Evolutionary conservation across 2,329 filamentous ascomycete species (phyloP).

Genomic region (Fusarium coicis): DNA sequence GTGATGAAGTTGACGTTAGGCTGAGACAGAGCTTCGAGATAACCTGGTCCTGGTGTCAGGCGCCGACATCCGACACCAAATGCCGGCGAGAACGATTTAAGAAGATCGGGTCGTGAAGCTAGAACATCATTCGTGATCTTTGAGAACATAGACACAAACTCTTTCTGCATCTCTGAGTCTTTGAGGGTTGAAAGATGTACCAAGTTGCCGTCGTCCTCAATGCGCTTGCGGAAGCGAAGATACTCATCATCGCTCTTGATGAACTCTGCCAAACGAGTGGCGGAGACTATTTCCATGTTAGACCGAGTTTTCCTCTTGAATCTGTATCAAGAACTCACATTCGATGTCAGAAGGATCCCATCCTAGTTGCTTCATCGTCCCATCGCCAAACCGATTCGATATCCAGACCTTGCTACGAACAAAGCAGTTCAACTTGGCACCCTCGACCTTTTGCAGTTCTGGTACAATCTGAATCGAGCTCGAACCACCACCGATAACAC

Average conservation of each 20-base stretch:
- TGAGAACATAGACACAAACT: not conserved
- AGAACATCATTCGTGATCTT: not conserved
- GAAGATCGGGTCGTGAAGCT: not conserved
- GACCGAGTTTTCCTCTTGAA: no score
- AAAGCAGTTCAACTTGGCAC: not conserved
- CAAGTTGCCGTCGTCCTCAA: not conserved
- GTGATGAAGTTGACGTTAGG: not conserved
- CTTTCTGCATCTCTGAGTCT: not conserved
- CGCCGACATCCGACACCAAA: not conserved
- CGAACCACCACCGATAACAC: not conserved
- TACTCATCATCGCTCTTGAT: not conserved
- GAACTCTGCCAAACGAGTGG: not conserved
- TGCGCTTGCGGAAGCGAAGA: not conserved
- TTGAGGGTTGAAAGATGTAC: not conserved
- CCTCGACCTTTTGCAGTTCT: not conserved
- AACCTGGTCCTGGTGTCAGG: not conserved
- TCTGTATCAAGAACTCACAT: no score
- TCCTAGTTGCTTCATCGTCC: not conserved
- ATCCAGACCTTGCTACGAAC: constrained; percentile 6
- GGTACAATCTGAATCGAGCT: not conserved
- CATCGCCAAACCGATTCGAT: not conserved
- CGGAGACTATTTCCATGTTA: not conserved
- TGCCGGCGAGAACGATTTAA: rapidly evolving
- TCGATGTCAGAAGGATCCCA: not conserved
- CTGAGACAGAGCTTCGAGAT: rapidly evolving